Conservation (phyloP, 176 grass and related monocot genomes). For the Puccinellia tenuiflora region DNA sequence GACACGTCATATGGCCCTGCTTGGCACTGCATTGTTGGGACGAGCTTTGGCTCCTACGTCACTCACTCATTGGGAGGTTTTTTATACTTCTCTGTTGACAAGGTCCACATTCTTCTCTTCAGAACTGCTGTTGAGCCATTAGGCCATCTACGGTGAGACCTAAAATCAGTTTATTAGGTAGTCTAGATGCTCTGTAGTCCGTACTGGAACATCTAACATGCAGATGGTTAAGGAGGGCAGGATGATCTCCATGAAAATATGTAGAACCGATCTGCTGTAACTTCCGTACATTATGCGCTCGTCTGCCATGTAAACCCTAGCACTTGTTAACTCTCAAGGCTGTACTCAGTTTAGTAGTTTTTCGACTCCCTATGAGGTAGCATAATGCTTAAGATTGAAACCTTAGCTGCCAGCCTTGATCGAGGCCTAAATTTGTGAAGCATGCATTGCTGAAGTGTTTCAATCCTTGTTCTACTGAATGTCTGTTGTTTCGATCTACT, state of each 20-base stretch:
- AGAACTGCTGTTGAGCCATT: slow-evolving; percentile 58
- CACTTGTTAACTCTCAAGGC: background rate
- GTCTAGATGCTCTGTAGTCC: slow-evolving; percentile 1
- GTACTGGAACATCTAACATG: slow-evolving; percentile 21
- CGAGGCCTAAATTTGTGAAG: background rate
- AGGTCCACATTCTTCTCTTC: slow-evolving; percentile 66
- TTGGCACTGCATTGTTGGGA: slow-evolving; percentile 80
- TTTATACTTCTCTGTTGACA: slow-evolving; percentile 64
- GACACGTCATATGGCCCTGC: slow-evolving; percentile 58
- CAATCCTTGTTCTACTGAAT: background rate
- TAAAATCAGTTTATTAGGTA: background rate
- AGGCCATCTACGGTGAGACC: slow-evolving; percentile 25
- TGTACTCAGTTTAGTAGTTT: background rate
- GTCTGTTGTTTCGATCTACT: background rate
- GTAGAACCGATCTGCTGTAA: slow-evolving; percentile 39
- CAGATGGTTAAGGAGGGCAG: slow-evolving; percentile 30
- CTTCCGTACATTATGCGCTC: slow-evolving; percentile 3
- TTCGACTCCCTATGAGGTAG: background rate
- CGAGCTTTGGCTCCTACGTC: slow-evolving; percentile 71
- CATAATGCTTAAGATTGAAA: background rate
- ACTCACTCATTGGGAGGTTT: slow-evolving; percentile 66
- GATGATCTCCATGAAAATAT: slow-evolving; percentile 32
- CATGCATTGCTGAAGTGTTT: background rate
- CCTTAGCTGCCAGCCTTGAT: background rate
- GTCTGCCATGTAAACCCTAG: slow-evolving; percentile 16